Conservation (phyloP, 2,329 filamentous ascomycete species). For the Uncinocarpus reesii region DNA sequence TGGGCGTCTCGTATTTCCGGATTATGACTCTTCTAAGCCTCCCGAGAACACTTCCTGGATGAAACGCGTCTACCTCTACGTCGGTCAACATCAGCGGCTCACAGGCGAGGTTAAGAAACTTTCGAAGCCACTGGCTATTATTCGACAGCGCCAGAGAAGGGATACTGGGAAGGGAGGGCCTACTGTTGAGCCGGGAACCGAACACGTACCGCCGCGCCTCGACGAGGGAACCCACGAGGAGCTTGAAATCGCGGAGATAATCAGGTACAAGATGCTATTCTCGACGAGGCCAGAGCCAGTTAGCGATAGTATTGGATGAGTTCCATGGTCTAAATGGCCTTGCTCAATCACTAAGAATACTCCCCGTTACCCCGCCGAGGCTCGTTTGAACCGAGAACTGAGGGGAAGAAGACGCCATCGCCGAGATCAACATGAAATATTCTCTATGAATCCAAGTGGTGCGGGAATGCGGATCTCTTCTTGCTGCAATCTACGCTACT, state of each 20-base stretch:
- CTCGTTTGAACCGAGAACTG: too few relatives aligned
- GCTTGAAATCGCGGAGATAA: conserved; percentile 75
- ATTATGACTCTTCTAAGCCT: conserved; percentile 49
- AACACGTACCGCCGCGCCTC: conserved; percentile 23
- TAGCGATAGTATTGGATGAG: conserved; percentile 9
- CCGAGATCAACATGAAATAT: too few relatives aligned
- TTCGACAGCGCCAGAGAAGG: conserved; percentile 46
- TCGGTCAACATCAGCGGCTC: conserved; percentile 79
- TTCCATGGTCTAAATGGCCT: too few relatives aligned
- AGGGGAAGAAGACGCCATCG: too few relatives aligned
- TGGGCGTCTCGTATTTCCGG: conserved; percentile 67
- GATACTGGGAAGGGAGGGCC: not conserved
- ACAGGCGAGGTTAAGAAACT: conserved; percentile 86
- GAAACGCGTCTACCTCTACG: conserved; percentile 78
- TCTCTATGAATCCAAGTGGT: too few relatives aligned
- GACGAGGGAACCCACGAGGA: conserved; percentile 35
- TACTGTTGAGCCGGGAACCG: conserved; percentile 13
- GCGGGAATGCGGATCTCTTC: too few relatives aligned
- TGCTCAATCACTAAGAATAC: too few relatives aligned
- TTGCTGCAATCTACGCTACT: too few relatives aligned
- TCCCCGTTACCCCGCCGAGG: too few relatives aligned
- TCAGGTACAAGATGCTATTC: conserved; percentile 81
- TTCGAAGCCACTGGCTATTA: conserved; percentile 64
- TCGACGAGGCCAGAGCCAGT: conserved; percentile 77
- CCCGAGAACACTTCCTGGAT: conserved; percentile 59